phyloP scores from a whole-genome alignment of 2,329 filamentous ascomycete genomes.

The Setomelanomma holmii region DNA sequence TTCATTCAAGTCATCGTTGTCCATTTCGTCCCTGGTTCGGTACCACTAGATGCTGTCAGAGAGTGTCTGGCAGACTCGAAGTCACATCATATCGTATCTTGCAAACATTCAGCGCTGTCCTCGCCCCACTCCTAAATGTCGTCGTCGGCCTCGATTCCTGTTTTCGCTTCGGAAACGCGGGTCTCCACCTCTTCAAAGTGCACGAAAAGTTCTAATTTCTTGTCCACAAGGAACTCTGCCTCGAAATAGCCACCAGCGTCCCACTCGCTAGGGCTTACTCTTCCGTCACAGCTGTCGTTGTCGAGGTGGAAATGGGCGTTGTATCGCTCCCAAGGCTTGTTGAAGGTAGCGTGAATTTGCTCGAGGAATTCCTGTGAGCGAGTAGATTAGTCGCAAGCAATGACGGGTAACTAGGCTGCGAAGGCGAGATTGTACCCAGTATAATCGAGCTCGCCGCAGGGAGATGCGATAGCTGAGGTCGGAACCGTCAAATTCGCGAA shows the following conservation, averaged over 20 bases:
- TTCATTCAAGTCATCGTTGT: neutral
- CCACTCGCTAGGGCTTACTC: slow-evolving; percentile 1
- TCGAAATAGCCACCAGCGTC: neutral
- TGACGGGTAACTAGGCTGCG: neutral
- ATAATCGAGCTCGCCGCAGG: neutral
- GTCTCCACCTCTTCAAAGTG: slow-evolving; percentile 2
- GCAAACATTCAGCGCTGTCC: neutral
- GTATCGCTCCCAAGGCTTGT: slow-evolving; percentile 1
- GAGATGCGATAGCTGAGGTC: slow-evolving; percentile 1
- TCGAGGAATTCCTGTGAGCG: neutral
- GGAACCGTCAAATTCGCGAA: slow-evolving; percentile 1
- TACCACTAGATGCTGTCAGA: neutral
- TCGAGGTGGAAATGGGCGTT: slow-evolving; percentile 1
- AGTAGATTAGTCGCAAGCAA: neutral
- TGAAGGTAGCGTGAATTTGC: slow-evolving; percentile 1
- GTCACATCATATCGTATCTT: neutral
- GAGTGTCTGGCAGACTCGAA: neutral
- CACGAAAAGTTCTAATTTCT: neutral
- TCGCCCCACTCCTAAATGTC: neutral
- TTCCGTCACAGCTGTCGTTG: neutral
- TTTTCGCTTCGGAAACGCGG: neutral
- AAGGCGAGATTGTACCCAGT: neutral
- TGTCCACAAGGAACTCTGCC: neutral
- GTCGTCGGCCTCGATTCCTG: neutral
- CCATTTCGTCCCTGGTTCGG: neutral